These are phyloP conservation scores for Gautieria morchelliformis DNA, from an alignment of 768 basidiomycete species.

Conservation along the genomic window DNA sequence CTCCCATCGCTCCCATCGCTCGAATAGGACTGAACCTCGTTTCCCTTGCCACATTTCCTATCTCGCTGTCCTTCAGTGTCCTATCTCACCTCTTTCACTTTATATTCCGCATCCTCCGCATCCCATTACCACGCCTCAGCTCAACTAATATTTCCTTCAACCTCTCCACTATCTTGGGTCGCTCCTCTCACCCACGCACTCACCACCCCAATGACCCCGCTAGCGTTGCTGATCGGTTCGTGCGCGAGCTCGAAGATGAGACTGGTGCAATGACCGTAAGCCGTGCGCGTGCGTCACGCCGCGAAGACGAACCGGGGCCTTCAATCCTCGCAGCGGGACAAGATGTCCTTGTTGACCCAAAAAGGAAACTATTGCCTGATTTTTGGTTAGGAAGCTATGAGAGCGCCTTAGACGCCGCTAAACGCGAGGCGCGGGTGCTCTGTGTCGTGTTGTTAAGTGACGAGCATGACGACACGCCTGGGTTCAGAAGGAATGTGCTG, in stretches of 20 bases:
- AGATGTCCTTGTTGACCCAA: background rate
- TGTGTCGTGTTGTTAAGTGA: conserved; percentile 78
- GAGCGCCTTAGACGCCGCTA: conserved; percentile 57
- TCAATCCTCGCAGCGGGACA: conserved; percentile 26
- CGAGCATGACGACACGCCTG: conserved; percentile 83
- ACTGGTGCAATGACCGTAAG: conserved; percentile 64
- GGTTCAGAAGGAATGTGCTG: conserved; percentile 74
- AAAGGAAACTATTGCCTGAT: conserved; percentile 49
- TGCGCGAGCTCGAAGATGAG: conserved; percentile 75
- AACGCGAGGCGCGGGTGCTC: conserved; percentile 62
- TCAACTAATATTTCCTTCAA: conserved; percentile 33
- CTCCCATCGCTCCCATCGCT: conserved; percentile 3
- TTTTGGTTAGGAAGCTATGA: conserved; percentile 80
- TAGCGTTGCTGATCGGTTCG: conserved; percentile 65
- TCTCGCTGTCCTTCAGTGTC: conserved; percentile 52
- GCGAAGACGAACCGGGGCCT: conserved; percentile 16
- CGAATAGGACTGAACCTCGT: conserved; percentile 12
- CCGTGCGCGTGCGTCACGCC: conserved; percentile 22
- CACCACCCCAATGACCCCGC: conserved; percentile 25
- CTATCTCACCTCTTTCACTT: conserved; percentile 54
- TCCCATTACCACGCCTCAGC: conserved; percentile 50
- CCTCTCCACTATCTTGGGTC: conserved; percentile 29
- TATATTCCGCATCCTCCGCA: conserved; percentile 54
- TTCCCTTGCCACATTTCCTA: conserved; percentile 32
- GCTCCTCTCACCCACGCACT: conserved; percentile 20